Conservation (phyloP, 106 monocot species). For the Triglochin maritima region DNA sequence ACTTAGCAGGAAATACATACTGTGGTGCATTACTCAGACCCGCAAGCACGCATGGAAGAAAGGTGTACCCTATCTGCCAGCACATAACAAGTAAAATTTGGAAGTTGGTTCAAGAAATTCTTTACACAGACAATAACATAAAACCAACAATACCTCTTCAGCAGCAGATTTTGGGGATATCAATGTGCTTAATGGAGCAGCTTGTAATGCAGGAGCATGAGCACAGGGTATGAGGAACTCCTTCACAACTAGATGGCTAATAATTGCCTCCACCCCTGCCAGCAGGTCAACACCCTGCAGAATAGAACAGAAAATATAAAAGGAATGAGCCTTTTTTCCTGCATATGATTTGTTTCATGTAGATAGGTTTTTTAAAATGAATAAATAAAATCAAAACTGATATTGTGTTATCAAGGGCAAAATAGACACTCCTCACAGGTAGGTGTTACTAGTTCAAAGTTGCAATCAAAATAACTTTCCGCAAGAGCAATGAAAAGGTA, state of each 20-base stretch:
- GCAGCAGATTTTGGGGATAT: constrained; percentile 78
- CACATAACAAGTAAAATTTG: neutral
- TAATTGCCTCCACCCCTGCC: constrained; percentile 90
- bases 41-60: constrained; percentile 93
- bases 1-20: constrained; percentile 29
- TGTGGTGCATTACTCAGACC: constrained; percentile 77
- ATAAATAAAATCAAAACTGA: too few relatives aligned
- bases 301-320: constrained; percentile 2
- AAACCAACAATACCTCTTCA: constrained; percentile 48
- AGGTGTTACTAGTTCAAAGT: too few relatives aligned
- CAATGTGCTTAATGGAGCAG: constrained; percentile 34
- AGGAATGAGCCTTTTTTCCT: neutral
- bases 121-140: neutral
- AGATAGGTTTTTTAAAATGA: too few relatives aligned
- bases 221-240: constrained; percentile 85
- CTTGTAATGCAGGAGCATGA: constrained; percentile 73
- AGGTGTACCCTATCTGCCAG: constrained; percentile 77
- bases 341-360: too few relatives aligned
- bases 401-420: too few relatives aligned
- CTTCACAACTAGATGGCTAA: constrained; percentile 84
- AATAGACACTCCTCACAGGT: too few relatives aligned
- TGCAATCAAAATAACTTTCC: too few relatives aligned
- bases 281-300: constrained; percentile 75
- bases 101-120: neutral
- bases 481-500: too few relatives aligned